A percentile compares a stretch with the other conserved stretches of the same genome.
phyloP scores from a whole-genome alignment of 352 stramenopile genomes.

The Globisporangium lucens region DNA sequence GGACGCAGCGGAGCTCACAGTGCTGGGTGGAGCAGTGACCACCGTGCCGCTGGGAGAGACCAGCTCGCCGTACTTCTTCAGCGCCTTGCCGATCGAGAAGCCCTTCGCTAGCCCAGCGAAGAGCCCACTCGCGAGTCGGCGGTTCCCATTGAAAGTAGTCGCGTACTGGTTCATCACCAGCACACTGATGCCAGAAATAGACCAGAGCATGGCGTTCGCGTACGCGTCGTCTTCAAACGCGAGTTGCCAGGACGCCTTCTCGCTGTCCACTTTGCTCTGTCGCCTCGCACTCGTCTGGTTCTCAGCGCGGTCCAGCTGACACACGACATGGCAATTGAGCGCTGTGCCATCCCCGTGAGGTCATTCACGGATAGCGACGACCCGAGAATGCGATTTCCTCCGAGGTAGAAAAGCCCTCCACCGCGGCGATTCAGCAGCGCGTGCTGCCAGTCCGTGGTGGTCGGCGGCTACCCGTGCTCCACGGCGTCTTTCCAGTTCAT shows the following conservation, averaged over 20 bases:
- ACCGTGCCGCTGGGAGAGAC: slow-evolving; percentile 10
- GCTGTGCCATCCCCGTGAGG: slow-evolving; percentile 64
- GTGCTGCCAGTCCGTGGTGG: slow-evolving; percentile 66
- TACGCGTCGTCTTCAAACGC: slow-evolving; percentile 65
- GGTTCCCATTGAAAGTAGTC: slow-evolving; percentile 76
- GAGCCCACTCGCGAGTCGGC: slow-evolving; percentile 47
- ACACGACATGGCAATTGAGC: slow-evolving; percentile 60
- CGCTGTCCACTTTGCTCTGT: slow-evolving; percentile 85
- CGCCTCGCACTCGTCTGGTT: slow-evolving; percentile 66
- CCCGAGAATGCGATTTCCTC: slow-evolving; percentile 60
- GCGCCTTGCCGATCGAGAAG: slow-evolving; percentile 53
- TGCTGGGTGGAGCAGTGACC: slow-evolving; percentile 11
- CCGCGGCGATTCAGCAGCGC: slow-evolving; percentile 49
- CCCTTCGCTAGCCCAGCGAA: slow-evolving; percentile 48
- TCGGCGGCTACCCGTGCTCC: slow-evolving; percentile 59
- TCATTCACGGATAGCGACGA: slow-evolving; percentile 36
- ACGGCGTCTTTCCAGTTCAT: slow-evolving; percentile 56
- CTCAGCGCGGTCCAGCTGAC: slow-evolving; percentile 79
- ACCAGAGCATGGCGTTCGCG: slow-evolving; percentile 64
- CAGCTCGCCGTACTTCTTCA: slow-evolving; percentile 54
- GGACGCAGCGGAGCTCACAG: not conserved
- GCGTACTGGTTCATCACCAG: slow-evolving; percentile 81
- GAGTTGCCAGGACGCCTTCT: slow-evolving; percentile 60
- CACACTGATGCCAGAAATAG: slow-evolving; percentile 70
- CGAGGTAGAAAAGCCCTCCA: slow-evolving; percentile 70